Percentiles rank a stretch among this genome's conserved stretches.
These are phyloP conservation scores for Oemleria cerasiformis DNA, from an alignment of 306 rosid species.

Conservation along the genomic window DNA sequence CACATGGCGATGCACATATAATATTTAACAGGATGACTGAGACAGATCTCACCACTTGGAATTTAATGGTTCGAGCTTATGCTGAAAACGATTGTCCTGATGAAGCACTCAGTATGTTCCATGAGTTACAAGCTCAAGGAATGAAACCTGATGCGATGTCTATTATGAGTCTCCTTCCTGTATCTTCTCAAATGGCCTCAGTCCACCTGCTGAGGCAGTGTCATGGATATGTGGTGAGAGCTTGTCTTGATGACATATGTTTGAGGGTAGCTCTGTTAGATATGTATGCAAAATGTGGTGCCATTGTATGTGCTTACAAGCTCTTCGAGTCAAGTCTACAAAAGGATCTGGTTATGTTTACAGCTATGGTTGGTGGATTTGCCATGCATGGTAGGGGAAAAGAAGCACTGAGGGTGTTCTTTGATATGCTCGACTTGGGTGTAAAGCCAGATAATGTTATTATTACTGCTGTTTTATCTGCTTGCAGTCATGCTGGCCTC, in stretches of 20 bases:
- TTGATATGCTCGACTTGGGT: constrained; percentile 58
- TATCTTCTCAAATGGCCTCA: constrained; percentile 70
- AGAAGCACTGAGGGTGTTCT: constrained; percentile 63
- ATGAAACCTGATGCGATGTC: constrained; percentile 77
- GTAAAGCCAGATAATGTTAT: constrained; percentile 66
- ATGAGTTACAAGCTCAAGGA: constrained; percentile 56
- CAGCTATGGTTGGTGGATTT: constrained; percentile 79
- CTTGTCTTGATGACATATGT: constrained; percentile 51
- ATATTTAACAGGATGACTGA: constrained; percentile 57
- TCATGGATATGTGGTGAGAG: constrained; percentile 70
- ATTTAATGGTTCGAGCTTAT: constrained; percentile 74
- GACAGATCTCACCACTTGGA: constrained; percentile 88
- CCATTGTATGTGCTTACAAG: constrained; percentile 49
- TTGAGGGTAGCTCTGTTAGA: constrained; percentile 73
- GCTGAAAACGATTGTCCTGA: constrained; percentile 67
- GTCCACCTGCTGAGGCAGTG: constrained; percentile 60
- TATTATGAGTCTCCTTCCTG: constrained; percentile 78
- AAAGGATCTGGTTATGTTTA: constrained; percentile 83
- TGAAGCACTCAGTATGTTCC: constrained; percentile 52
- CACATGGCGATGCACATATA: constrained; percentile 49
- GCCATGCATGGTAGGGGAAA: constrained; percentile 86
- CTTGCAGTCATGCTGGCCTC: constrained; percentile 85
- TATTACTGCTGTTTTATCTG: constrained; percentile 68
- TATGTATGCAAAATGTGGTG: constrained; percentile 82
- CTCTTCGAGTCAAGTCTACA: constrained; percentile 48